Base-by-base conservation (phyloP, 1,284 basidiomycete genomes). In the Naganishia liquefaciens region DNA sequence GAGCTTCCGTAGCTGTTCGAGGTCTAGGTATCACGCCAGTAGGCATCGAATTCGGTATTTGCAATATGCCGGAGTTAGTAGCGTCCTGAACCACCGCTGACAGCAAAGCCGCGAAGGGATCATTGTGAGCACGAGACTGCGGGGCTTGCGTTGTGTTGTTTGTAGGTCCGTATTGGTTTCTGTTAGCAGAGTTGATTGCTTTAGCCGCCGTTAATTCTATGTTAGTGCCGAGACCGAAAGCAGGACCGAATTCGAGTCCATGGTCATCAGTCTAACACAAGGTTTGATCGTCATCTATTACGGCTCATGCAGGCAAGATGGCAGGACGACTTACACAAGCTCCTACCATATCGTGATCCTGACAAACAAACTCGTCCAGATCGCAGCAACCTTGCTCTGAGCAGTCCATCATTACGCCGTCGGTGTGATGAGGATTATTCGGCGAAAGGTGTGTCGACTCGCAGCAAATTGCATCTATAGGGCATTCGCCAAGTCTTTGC, bases 21-120 rank as follows among this genome's bases (percentile, higher is more conserved):
- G 46, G 27, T 25, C 44, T 37, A 4, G 57, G 46, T 23, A 46
- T 46, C 33, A 23, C 2, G 21, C n/a, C 46, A 3, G 46, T 15
- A 1, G 44, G 43, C 3, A 17, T 28, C 17, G 57, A 40, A 17
- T 4, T 15, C 0, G 30, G 21, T 15, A 40, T 9, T 27, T 21
- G 46, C 2, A 60, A 21, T 13, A 50, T 49, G 19, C 57, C 57
- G 21, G 57, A 50, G 40, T 28, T 50, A 5, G 47, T 19, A 13
- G 57, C 57, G 28, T 60, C 57, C 15, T 60, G 57, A 3, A 60
- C 57, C 2, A 50, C 57, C 33, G 57, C 57, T 13, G 57, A 60
- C 17, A 60, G 23, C 13, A 60, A 46, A 25, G 57, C 57, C 27
- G 47, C 57, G 19, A 60, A 60, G 19, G 46, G 50, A 7, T 50